Evolutionary conservation across 148 eudicot genomes (phyloP).

Genomic region (Dysphania ambrosioides): DNA sequence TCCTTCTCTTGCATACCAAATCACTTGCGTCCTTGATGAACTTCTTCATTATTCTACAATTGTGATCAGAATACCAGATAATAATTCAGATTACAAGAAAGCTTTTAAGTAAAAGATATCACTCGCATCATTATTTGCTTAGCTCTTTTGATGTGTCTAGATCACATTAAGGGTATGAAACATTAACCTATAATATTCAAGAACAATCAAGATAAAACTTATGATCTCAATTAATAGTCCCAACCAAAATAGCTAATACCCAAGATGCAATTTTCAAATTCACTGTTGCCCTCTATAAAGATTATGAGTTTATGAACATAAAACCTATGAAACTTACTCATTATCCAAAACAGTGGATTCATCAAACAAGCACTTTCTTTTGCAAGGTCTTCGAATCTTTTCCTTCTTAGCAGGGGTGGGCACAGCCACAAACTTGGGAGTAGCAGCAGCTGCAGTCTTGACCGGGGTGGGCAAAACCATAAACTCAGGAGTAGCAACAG

Average conservation of each 20-base stretch:
- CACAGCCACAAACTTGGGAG: slow-evolving; percentile 42
- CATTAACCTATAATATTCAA: neutral
- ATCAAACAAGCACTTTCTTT: slow-evolving; percentile 58
- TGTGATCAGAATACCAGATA: neutral
- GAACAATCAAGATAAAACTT: neutral
- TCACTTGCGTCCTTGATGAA: slow-evolving; percentile 49
- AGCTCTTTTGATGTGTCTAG: neutral
- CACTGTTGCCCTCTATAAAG: neutral
- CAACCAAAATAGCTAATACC: neutral
- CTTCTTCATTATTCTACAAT: slow-evolving; percentile 49
- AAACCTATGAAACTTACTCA: slow-evolving; percentile 41
- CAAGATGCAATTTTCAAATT: neutral
- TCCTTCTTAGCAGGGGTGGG: slow-evolving; percentile 73
- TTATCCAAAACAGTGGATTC: slow-evolving; percentile 39
- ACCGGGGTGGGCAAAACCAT: too few species aligned
- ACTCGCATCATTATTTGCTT: neutral
- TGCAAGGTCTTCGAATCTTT: slow-evolving; percentile 35
- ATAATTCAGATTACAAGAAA: slow-evolving; percentile 1
- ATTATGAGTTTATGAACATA: neutral
- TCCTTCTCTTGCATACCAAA: slow-evolving; percentile 54
- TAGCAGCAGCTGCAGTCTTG: slow-evolving; percentile 44
- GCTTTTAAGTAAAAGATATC: neutral
- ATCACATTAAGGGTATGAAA: neutral
- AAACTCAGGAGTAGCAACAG: too few species aligned
- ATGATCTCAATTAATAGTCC: neutral